phyloP scores from a whole-genome alignment of 108 stramenopile genomes.

The Cyclostephanos tholiformis region DNA sequence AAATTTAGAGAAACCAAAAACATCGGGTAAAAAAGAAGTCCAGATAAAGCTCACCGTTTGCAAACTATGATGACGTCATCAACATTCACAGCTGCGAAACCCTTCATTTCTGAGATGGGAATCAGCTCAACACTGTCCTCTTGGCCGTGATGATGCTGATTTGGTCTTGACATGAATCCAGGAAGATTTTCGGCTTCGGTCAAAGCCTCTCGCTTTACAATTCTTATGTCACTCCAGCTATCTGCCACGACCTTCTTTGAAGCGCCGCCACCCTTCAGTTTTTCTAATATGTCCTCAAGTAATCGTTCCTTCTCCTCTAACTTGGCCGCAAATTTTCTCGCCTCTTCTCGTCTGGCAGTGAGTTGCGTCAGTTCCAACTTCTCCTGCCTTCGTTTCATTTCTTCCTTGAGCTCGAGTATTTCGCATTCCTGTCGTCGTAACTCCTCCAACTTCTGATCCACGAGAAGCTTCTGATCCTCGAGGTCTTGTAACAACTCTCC shows the following conservation, averaged over 20 bases:
- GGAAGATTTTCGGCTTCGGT: conserved; percentile 77
- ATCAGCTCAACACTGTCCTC: conserved; percentile 59
- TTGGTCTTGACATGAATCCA: conserved; percentile 52
- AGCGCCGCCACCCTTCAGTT: conserved; percentile 73
- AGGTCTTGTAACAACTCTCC: conserved; percentile 85
- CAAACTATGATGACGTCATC: conserved; percentile 77
- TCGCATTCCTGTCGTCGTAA: conserved; percentile 72
- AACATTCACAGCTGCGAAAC: conserved; percentile 51
- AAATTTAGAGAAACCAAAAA: not conserved
- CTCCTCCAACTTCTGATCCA: conserved; percentile 75
- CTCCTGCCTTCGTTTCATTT: conserved; percentile 71
- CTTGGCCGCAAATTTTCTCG: conserved; percentile 77
- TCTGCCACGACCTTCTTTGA: conserved; percentile 81
- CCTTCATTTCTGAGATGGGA: conserved; percentile 72
- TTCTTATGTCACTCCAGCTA: conserved; percentile 88
- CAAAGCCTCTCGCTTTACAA: conserved; percentile 80
- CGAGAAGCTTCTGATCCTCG: conserved; percentile 74
- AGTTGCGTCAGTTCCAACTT: conserved; percentile 71
- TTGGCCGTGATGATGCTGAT: conserved; percentile 40
- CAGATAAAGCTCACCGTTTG: conserved; percentile 40
- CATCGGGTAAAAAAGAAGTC: not conserved
- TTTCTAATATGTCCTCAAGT: conserved; percentile 82
- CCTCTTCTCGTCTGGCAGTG: conserved; percentile 76
- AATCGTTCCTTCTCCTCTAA: conserved; percentile 89
- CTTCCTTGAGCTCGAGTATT: conserved; percentile 65